Evolutionary conservation across 352 stramenopile species (phyloP).

Genomic region (Phytophthora sansomeana): DNA sequence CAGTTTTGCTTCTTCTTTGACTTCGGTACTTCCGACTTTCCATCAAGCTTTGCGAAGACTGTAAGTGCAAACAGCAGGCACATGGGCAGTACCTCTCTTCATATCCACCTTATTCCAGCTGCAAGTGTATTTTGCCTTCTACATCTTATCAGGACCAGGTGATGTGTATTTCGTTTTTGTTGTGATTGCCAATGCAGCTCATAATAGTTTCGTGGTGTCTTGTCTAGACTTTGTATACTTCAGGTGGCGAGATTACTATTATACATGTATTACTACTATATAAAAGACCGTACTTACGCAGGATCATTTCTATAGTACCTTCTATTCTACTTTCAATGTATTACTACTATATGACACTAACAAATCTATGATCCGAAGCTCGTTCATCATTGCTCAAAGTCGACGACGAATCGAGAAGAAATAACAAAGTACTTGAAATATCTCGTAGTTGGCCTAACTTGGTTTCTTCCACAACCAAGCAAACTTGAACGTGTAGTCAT

Average conservation of each 20-base stretch:
- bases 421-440: neutral
- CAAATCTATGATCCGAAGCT: neutral
- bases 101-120: slow-evolving; percentile 21
- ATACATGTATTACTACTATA: no score
- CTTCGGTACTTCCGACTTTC: slow-evolving; percentile 5
- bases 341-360: no score
- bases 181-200: neutral
- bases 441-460: neutral
- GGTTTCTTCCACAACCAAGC: neutral
- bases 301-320: no score
- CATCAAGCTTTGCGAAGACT: neutral
- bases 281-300: no score
- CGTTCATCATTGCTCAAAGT: neutral
- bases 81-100: slow-evolving; percentile 4
- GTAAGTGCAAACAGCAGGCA: neutral
- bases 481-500: slow-evolving; percentile 11
- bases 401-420: no score
- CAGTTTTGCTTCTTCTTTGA: slow-evolving; percentile 9
- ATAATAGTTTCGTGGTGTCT: neutral
- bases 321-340: no score
- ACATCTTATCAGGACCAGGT: slow-evolving; percentile 28
- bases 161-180: neutral
- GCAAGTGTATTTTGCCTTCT: slow-evolving; percentile 3
- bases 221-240: neutral
- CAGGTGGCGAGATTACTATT: no score